A percentile compares a stretch with the other conserved stretches of the same genome.
Conservation (phyloP, 164 flowering plant genomes). For the Berberis thunbergii region DNA sequence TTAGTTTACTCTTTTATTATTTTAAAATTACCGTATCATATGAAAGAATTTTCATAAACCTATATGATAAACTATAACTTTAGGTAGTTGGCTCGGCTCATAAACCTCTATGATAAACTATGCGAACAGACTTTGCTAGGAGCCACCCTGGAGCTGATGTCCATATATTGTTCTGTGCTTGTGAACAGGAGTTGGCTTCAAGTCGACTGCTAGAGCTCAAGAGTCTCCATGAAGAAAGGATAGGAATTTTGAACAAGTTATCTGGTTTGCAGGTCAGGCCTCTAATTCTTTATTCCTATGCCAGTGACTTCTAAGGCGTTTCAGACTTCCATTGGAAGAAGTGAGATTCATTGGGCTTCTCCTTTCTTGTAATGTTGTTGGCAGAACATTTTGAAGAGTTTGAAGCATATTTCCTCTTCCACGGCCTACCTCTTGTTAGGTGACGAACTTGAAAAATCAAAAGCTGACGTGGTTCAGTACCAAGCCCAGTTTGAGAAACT, state of each 20-base stretch:
- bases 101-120: neutral
- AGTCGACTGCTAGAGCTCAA: slow-evolving; percentile 45
- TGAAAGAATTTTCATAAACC: too few relatives aligned
- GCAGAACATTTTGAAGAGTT: slow-evolving; percentile 71
- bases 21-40: too few relatives aligned
- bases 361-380: slow-evolving; percentile 11
- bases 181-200: slow-evolving; percentile 56
- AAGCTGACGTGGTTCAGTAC: slow-evolving; percentile 51
- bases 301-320: neutral
- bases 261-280: slow-evolving; percentile 55
- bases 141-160: slow-evolving; percentile 2
- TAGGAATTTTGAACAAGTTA: slow-evolving; percentile 42
- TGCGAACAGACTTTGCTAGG: neutral
- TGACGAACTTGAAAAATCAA: slow-evolving; percentile 72
- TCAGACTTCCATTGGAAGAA: neutral
- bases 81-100: neutral
- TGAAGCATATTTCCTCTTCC: slow-evolving; percentile 54
- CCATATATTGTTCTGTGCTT: slow-evolving; percentile 9
- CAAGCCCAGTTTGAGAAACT: slow-evolving; percentile 64
- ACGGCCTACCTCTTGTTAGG: slow-evolving; percentile 38
- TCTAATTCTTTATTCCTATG: neutral
- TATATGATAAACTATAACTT: neutral
- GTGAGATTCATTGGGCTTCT: neutral
- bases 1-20: too few relatives aligned
- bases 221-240: slow-evolving; percentile 65